Conservation (phyloP, 495 filamentous ascomycete genomes). For the Neurospora sp. region DNA sequence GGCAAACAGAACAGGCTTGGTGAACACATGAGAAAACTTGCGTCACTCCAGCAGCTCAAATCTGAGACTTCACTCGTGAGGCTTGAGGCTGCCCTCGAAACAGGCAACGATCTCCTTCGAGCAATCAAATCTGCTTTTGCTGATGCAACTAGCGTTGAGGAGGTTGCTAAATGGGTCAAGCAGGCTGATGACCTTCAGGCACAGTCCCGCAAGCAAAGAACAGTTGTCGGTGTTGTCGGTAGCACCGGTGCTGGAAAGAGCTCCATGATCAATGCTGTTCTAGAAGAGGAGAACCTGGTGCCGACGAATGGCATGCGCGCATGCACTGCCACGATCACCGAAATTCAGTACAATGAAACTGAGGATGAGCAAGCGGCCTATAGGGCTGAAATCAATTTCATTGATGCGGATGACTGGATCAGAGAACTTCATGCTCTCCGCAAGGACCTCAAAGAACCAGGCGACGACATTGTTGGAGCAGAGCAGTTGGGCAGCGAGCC, state of each 20-base stretch:
- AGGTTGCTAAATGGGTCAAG: constrained; percentile 29
- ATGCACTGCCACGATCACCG: constrained; percentile 57
- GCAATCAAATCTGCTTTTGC: constrained; percentile 9
- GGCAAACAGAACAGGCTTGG: neutral
- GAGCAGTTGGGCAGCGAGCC: constrained; percentile 33
- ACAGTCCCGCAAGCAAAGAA: constrained; percentile 11
- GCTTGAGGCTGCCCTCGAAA: constrained; percentile 15
- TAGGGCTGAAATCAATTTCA: constrained; percentile 53
- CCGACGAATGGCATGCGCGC: constrained; percentile 38
- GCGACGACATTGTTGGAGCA: constrained; percentile 17
- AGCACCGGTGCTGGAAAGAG: constrained; percentile 52
- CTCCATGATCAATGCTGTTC: constrained; percentile 49
- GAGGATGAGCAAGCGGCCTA: constrained; percentile 36
- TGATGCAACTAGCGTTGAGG: neutral
- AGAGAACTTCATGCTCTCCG: constrained; percentile 41
- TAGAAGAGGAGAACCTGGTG: constrained; percentile 40
- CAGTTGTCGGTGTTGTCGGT: constrained; percentile 48
- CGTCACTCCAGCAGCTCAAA: neutral
- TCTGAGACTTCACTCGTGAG: constrained; percentile 6
- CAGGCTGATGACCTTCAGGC: constrained; percentile 24
- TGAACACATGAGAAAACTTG: neutral
- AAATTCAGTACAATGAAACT: constrained; percentile 49
- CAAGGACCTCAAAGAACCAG: constrained; percentile 37
- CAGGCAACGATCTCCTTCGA: constrained; percentile 11
- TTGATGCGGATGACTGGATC: constrained; percentile 43